These are phyloP conservation scores for Sugiyamaella novakii DNA, from an alignment of 1,139 yeast genomes.

Conservation along the genomic window DNA sequence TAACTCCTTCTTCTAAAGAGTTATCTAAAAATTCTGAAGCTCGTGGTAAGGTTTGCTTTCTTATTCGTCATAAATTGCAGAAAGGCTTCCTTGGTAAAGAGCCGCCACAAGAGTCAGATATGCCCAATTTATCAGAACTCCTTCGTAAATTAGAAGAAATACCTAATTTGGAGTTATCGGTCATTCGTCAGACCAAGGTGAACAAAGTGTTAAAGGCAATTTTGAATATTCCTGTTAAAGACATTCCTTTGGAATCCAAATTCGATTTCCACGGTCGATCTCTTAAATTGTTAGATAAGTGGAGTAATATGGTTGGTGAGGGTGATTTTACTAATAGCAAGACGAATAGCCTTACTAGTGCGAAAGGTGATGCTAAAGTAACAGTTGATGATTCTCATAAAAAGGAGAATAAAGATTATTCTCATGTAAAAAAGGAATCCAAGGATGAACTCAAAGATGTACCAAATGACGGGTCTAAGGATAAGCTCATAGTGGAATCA, in stretches of 20 bases:
- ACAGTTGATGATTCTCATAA: not conserved
- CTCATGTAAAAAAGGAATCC: not conserved
- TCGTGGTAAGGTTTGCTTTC: slow-evolving; percentile 31
- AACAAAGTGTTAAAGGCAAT: slow-evolving; percentile 41
- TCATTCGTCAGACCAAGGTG: slow-evolving; percentile 43
- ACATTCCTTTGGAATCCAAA: slow-evolving; percentile 36
- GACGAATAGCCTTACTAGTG: no score
- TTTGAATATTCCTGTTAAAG: slow-evolving; percentile 26
- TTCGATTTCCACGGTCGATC: slow-evolving; percentile 35
- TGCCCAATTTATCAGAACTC: slow-evolving; percentile 32
- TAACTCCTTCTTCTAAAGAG: slow-evolving; percentile 29
- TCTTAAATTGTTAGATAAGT: slow-evolving; percentile 34
- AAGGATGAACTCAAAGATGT: not conserved
- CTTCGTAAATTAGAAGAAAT: slow-evolving; percentile 38
- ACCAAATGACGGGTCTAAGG: not conserved
- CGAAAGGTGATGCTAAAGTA: no score
- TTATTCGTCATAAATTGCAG: slow-evolving; percentile 40
- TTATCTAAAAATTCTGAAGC: slow-evolving; percentile 31
- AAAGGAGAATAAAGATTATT: no score
- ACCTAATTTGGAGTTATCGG: slow-evolving; percentile 40
- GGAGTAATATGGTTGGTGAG: slow-evolving; percentile 29
- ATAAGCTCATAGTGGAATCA: no score
- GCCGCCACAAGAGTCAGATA: slow-evolving; percentile 32
- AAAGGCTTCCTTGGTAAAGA: slow-evolving; percentile 37
- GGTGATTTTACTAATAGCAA: not conserved